Conservation (phyloP, 192 early-diverging fungal species). For the Coemansia sp. region DNA sequence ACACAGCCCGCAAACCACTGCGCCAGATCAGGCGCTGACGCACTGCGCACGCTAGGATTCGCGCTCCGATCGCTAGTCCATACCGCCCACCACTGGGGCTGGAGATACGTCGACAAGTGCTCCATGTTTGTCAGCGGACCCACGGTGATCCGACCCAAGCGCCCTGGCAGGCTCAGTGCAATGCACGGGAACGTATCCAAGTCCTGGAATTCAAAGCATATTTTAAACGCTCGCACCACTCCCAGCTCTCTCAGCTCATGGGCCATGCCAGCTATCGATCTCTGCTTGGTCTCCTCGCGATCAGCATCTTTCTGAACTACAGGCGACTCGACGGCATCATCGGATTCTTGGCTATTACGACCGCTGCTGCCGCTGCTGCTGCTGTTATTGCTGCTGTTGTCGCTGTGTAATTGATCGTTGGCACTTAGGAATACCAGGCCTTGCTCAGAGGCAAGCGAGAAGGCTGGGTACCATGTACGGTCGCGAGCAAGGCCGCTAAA, state of each 20-base stretch:
- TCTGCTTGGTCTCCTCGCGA: not conserved
- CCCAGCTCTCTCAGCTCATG: slow-evolving; percentile 14
- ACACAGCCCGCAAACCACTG: slow-evolving; percentile 12
- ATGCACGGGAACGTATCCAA: slow-evolving; percentile 40
- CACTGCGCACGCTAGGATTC: not conserved
- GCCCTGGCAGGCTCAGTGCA: slow-evolving; percentile 19
- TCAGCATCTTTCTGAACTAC: not conserved
- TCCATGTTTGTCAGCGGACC: slow-evolving; percentile 24
- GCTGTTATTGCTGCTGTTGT: not conserved
- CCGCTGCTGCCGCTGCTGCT: slow-evolving; percentile 1
- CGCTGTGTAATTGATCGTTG: slow-evolving; percentile 14
- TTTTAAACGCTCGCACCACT: slow-evolving; percentile 20
- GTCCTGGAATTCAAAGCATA: slow-evolving; percentile 44
- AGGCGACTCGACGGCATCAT: not conserved
- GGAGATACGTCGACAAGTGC: slow-evolving; percentile 39
- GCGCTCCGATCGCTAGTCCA: slow-evolving; percentile 15
- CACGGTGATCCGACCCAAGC: slow-evolving; percentile 25
- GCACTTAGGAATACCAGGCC: slow-evolving; percentile 44
- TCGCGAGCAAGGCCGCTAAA: slow-evolving; percentile 30
- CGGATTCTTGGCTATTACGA: not conserved
- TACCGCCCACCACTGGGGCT: slow-evolving; percentile 46
- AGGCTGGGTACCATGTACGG: slow-evolving; percentile 51
- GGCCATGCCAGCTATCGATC: not conserved
- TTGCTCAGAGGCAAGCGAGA: slow-evolving; percentile 46
- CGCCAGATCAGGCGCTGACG: slow-evolving; percentile 12